Percentiles rank a stretch among this genome's conserved stretches.
Conservation (phyloP, 305 asterid species). For the Solanum aculeatissimum region DNA sequence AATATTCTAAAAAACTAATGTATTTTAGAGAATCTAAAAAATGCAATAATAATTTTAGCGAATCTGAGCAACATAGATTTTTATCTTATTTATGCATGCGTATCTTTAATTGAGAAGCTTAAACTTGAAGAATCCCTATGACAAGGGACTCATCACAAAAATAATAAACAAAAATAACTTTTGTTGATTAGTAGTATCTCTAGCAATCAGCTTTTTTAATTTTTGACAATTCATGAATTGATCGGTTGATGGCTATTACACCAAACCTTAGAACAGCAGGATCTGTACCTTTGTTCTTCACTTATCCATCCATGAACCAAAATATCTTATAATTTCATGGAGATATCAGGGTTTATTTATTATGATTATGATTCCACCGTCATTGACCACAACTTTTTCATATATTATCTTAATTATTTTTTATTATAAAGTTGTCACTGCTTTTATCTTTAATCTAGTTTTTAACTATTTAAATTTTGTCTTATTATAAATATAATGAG, state of each 20-base stretch:
- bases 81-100: background rate
- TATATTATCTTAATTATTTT: background rate
- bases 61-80: background rate
- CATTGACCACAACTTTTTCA: background rate
- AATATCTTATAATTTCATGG: background rate
- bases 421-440: too few relatives aligned
- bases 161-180: background rate
- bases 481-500: background rate
- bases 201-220: constrained; percentile 9
- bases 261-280: constrained; percentile 14
- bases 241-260: constrained; percentile 11
- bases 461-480: background rate
- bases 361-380: background rate
- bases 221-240: constrained; percentile 11
- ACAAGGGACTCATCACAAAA: constrained; percentile 2
- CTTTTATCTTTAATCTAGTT: background rate
- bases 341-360: background rate
- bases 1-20: too few relatives aligned
- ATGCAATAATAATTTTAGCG: background rate
- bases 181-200: constrained; percentile 11
- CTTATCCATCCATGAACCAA: background rate
- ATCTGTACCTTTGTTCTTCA: constrained; percentile 1
- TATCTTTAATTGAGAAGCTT: constrained; percentile 9
- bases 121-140: constrained; percentile 9
- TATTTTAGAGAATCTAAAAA: background rate